Percentiles rank a stretch among this genome's conserved stretches.
These are phyloP conservation scores for Solanum sejunctum DNA, from an alignment of 257 asterid genomes.

Conservation along the genomic window DNA sequence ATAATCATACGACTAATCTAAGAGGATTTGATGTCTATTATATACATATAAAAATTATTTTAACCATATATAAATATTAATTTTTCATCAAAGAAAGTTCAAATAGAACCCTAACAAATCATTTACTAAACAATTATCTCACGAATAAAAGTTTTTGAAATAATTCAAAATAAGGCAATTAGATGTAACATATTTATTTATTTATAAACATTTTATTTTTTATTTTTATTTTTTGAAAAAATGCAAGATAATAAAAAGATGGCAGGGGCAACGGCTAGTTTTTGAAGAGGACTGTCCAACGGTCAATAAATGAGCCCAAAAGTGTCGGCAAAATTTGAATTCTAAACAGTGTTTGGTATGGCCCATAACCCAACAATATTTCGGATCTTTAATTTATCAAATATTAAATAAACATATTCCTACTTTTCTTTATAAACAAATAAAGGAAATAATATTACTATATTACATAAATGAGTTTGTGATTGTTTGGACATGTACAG, in stretches of 20 bases:
- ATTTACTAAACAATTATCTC: too few relatives aligned
- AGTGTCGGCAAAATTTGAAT: constrained; percentile 1
- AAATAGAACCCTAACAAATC: too few relatives aligned
- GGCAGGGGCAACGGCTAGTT: constrained; percentile 4
- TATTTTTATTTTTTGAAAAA: background rate
- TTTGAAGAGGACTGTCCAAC: background rate
- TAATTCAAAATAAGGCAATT: too few relatives aligned
- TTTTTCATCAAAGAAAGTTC: too few relatives aligned
- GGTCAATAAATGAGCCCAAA: background rate
- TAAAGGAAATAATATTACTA: background rate
- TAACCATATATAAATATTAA: too few relatives aligned
- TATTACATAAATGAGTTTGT: too few relatives aligned
- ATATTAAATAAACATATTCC: background rate
- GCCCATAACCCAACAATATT: background rate
- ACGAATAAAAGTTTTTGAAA: too few relatives aligned
- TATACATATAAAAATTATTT: too few relatives aligned
- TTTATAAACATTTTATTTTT: background rate
- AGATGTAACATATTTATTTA: too few relatives aligned
- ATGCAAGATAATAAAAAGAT: background rate
- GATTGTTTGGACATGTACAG: too few relatives aligned
- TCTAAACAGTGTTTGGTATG: background rate
- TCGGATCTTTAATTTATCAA: background rate
- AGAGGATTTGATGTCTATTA: too few relatives aligned
- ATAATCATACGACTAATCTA: too few relatives aligned
- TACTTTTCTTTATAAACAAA: background rate